Base-by-base conservation (phyloP, 1,284 basidiomycete species). In the Apiotrichum gamsii region DNA sequence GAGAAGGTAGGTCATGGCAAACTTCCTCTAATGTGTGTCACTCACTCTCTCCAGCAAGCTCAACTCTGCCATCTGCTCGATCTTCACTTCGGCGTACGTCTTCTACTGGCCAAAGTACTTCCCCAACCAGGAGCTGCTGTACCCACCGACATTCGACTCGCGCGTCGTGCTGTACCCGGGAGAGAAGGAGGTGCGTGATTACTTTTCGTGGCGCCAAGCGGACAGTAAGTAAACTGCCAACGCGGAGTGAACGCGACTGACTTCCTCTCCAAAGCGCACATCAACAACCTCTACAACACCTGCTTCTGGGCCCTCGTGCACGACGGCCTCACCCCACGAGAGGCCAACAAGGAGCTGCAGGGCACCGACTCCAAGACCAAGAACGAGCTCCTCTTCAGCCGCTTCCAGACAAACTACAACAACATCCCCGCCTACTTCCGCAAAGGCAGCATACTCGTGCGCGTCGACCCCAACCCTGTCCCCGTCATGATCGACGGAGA, bases 251-350 rank as follows among this genome's bases (percentile, higher is more conserved):
- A 19, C 34, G 34, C 6, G 18, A 14, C 8, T 11, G 13, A 15
- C 11, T 8, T 19, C 20, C 6, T 8, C 34, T 18, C 18, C 14
- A 6, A 62, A 95, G 91, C 95, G 0, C 95, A 98, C 68, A 88
- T 98, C 69, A 98, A 98, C 70, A 98, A 97, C 65, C 75, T 98
- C 19, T 94, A 98, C 76, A 98, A 98, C 63, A 97, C 95, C 0
- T 77, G 77, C 0, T 98, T 97, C 68, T 98, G 94, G 95, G 86
- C 91, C 0, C 77, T 98, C 9, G 82, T 97, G 0, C 82, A 87
- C 34, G 87, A 83, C 8, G 85, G 83, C 0, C 74, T 84, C 64
- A 84, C 82, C 0, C 83, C 85, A 1, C 78, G 81, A 4, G 80
- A 95, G 57, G 93, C 93, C 0, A 89, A 96, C 64, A 80, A 82